Evolutionary conservation across 371 early-diverging fungal species (phyloP).

Genomic region (Apophysomyces elegans): DNA sequence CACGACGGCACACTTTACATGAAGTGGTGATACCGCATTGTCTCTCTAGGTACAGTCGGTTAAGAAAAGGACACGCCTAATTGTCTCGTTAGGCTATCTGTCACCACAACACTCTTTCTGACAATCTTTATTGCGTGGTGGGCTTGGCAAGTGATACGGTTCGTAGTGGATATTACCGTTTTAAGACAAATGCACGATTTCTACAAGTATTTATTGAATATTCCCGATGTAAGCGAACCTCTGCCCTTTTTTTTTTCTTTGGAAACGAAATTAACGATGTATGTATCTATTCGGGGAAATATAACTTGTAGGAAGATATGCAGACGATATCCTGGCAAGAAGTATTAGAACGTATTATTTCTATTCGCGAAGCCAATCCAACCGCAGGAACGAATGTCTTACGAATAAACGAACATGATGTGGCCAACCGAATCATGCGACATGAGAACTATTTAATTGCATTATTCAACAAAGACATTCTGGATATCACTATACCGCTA

Average conservation of each 20-base stretch:
- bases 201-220: constrained; percentile 78
- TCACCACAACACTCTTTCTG: constrained; percentile 53
- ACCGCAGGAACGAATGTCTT: constrained; percentile 51
- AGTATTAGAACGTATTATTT: constrained; percentile 71
- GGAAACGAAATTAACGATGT: no score
- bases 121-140: constrained; percentile 73
- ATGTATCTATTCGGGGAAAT: background rate
- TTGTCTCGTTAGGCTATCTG: constrained; percentile 38
- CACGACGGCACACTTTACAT: constrained; percentile 63
- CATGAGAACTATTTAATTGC: constrained; percentile 97
- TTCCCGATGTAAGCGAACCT: constrained; percentile 70
- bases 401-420: constrained; percentile 84
- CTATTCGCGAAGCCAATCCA: constrained; percentile 73
- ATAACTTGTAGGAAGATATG: constrained; percentile 66
- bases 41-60: constrained; percentile 42
- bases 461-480: constrained; percentile 88
- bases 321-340: constrained; percentile 81
- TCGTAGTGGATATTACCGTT: constrained; percentile 72
- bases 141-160: constrained; percentile 70
- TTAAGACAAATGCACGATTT: constrained; percentile 86
- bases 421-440: constrained; percentile 95
- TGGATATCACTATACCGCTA: constrained; percentile 77
- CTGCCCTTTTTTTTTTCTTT: no score
- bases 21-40: constrained; percentile 85
- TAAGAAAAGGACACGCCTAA: background rate